Evolutionary conservation across 2,329 filamentous ascomycete species (phyloP).

Genomic region (Alternaria rosae): DNA sequence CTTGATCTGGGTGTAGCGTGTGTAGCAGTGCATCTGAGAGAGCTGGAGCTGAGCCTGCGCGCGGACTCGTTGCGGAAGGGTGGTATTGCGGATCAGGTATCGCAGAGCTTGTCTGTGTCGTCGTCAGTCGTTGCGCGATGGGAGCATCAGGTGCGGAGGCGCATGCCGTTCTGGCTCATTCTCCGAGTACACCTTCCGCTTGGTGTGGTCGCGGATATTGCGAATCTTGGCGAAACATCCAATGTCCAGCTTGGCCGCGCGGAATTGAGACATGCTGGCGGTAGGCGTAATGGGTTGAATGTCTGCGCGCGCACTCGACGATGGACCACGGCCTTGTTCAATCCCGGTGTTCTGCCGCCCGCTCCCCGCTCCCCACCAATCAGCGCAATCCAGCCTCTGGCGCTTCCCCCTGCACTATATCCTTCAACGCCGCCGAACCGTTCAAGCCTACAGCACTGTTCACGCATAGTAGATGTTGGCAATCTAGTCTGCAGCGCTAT

Average conservation of each 20-base stretch:
- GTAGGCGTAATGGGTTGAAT: slow-evolving; percentile 8
- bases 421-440: neutral
- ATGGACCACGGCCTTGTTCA: slow-evolving; percentile 14
- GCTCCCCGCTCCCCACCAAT: slow-evolving; percentile 15
- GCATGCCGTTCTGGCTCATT: slow-evolving; percentile 85
- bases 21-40: slow-evolving; percentile 95
- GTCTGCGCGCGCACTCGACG: slow-evolving; percentile 4
- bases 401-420: neutral
- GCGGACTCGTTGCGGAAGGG: slow-evolving; percentile 79
- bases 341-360: slow-evolving; percentile 19
- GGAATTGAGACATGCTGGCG: slow-evolving; percentile 71
- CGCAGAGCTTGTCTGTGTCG: slow-evolving; percentile 73
- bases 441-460: neutral
- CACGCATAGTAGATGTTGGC: neutral
- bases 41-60: slow-evolving; percentile 93
- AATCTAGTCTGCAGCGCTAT: neutral
- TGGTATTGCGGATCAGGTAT: slow-evolving; percentile 93
- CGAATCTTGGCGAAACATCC: slow-evolving; percentile 86
- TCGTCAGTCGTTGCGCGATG: slow-evolving; percentile 5
- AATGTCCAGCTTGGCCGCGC: slow-evolving; percentile 88
- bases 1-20: slow-evolving; percentile 88
- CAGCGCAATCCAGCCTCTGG: slow-evolving; percentile 7
- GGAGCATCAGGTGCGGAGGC: slow-evolving; percentile 8
- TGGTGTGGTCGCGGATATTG: slow-evolving; percentile 92
- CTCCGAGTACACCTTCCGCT: slow-evolving; percentile 89